A percentile compares a stretch with the other conserved stretches of the same genome.
phyloP scores from a whole-genome alignment of 306 rosid species.

The Rosa persica region DNA sequence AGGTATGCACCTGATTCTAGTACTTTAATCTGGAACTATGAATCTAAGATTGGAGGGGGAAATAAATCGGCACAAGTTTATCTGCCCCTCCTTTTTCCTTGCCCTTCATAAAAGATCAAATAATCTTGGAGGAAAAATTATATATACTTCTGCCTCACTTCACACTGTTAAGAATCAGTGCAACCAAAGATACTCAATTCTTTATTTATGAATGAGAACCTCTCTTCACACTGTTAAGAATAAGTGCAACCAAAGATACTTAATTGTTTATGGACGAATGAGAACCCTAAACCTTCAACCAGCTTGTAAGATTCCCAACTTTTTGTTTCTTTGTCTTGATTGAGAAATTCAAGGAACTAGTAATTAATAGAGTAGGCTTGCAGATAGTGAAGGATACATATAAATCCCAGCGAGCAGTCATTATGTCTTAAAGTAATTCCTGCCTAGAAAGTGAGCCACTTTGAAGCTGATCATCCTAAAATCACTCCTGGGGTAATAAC shows the following conservation, averaged over 20 bases:
- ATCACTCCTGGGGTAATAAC: neutral
- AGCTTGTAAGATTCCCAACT: neutral
- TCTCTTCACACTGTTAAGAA: neutral
- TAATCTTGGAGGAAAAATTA: neutral
- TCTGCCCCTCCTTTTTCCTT: neutral
- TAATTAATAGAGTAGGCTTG: neutral
- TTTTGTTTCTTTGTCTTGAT: too few relatives aligned
- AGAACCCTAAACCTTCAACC: neutral
- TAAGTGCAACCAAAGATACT: neutral
- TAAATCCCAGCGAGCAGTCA: neutral
- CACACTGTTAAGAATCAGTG: neutral
- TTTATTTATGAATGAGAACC: too few relatives aligned
- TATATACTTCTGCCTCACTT: neutral
- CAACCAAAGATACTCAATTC: neutral
- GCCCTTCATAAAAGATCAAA: neutral
- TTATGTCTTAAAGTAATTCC: neutral
- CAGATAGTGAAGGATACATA: neutral
- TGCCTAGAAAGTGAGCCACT: neutral
- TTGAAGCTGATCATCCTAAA: neutral
- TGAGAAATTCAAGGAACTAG: neutral
- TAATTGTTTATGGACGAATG: neutral
- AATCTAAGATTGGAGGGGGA: neutral
- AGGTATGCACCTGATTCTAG: slow-evolving; percentile 48
- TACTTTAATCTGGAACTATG: neutral
- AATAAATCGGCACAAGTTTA: neutral